Conservation (phyloP, 2,329 filamentous ascomycete species). For the Microdochium trichocladiopsis region DNA sequence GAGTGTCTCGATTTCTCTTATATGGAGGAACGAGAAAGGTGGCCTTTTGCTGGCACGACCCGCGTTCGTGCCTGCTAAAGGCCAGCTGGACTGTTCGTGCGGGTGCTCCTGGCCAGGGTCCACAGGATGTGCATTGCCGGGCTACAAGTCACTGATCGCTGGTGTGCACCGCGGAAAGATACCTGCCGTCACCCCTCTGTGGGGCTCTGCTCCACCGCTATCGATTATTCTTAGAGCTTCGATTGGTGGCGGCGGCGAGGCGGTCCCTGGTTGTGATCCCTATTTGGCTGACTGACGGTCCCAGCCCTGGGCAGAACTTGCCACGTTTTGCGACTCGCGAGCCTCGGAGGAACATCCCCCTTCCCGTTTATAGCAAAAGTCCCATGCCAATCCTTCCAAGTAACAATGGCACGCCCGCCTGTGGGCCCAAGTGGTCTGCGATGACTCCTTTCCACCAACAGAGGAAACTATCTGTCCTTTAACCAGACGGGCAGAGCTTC, state of each 20-base stretch:
- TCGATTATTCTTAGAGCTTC: neutral
- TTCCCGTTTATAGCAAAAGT: neutral
- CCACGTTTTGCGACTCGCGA: neutral
- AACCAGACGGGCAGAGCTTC: too few species aligned
- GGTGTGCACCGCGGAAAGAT: neutral
- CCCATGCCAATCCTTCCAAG: neutral
- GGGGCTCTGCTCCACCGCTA: neutral
- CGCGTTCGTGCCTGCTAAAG: neutral
- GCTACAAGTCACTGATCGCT: neutral
- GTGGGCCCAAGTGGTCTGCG: too few species aligned
- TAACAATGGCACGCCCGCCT: too few species aligned
- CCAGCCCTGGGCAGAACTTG: neutral
- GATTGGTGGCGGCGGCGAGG: neutral
- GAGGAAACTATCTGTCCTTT: too few species aligned
- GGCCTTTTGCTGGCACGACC: neutral
- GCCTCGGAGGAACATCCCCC: neutral
- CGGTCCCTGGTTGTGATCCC: neutral
- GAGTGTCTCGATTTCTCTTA: slow-evolving; percentile 1
- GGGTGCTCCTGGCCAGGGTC: neutral
- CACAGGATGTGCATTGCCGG: too few species aligned
- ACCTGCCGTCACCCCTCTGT: neutral
- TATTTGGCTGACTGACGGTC: neutral
- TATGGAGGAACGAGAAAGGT: slow-evolving; percentile 1
- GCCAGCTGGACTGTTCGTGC: neutral
- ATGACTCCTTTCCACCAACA: too few species aligned